A percentile compares a stretch with the other conserved stretches of the same genome.
Evolutionary conservation across 176 grass and related monocot species (phyloP).

Genomic region (Melocanna baccifera): DNA sequence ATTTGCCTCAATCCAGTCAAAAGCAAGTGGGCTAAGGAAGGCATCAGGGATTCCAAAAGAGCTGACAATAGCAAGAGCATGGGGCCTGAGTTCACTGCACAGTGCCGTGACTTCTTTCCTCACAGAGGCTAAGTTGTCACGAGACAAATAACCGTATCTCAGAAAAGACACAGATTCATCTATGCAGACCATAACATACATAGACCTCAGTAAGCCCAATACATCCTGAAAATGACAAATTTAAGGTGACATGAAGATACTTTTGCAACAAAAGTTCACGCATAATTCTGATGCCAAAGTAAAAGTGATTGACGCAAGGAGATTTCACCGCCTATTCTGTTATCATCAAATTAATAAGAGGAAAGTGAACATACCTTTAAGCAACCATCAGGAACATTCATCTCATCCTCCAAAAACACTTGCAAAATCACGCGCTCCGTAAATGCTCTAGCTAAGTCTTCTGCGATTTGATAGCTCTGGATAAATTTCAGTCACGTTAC

Average conservation of each 20-base stretch:
- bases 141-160: constrained; percentile 73
- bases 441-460: constrained; percentile 92
- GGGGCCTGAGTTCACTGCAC: constrained; percentile 73
- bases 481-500: constrained; percentile 16
- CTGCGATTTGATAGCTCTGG: constrained; percentile 87
- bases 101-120: constrained; percentile 79
- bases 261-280: background rate
- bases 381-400: constrained; percentile 39
- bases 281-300: background rate
- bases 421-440: constrained; percentile 73
- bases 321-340: background rate
- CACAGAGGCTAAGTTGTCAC: constrained; percentile 49
- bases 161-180: constrained; percentile 87
- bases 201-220: constrained; percentile 78
- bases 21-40: constrained; percentile 88
- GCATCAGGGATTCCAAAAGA: constrained; percentile 95
- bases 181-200: constrained; percentile 75
- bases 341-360: background rate
- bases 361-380: constrained; percentile 57
- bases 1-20: constrained; percentile 97
- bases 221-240: constrained; percentile 53
- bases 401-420: constrained; percentile 76
- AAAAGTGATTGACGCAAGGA: background rate
- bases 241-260: constrained; percentile 1
- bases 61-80: constrained; percentile 70